Evolutionary conservation across 2,329 filamentous ascomycete genomes (phyloP), one percentile per base, ranked within the genome.

Genomic region (Talaromyces sp.): DNA sequence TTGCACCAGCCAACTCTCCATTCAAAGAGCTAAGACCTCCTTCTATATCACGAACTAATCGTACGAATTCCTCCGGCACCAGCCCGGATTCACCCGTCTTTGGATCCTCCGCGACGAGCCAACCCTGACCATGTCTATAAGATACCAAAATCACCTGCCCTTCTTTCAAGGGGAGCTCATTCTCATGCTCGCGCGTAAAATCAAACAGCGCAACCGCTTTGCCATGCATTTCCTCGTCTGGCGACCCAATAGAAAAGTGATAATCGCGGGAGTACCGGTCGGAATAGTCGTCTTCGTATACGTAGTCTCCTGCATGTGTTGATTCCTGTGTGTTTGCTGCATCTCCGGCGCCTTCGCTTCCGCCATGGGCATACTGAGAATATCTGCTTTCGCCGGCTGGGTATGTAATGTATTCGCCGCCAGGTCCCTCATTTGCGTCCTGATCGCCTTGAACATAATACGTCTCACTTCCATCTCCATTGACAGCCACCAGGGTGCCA

Each of bases 101-200:
- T 13, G 94, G 93, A 73, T 99, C 95, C 79, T 97, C 92, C 3
- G 95, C 95, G 27, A 99, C 95, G 60, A 99, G 84, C 95, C 95
- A 99, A 63, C 95, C 95, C 78, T 98, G 93, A 16, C 94, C 94
- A 74, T 98, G 93, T 50, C 95, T 87, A 77, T 98, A 99, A 16
- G 92, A 96, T 27, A 99, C 93, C 82, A 95, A 90, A 64, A 99
- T 97, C 65, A 97, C 92, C 74, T 99, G 95, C 6, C 95, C 95
- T 78, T 99, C 95, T 0, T 92, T 88, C 56, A 99, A 82, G 3
- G 93, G 92, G 65, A 99, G 82, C 77, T 99, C 95, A 74, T 98
- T 99, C 76, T 97, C 93, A 75, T 98, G 97, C 77, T 98, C 94
- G 37, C 93, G 87, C 71, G 89, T 89, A 78, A 99, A 99, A 75